phyloP scores from a whole-genome alignment of 176 grass and related monocot genomes.

The Hyparrhenia diplandra region DNA sequence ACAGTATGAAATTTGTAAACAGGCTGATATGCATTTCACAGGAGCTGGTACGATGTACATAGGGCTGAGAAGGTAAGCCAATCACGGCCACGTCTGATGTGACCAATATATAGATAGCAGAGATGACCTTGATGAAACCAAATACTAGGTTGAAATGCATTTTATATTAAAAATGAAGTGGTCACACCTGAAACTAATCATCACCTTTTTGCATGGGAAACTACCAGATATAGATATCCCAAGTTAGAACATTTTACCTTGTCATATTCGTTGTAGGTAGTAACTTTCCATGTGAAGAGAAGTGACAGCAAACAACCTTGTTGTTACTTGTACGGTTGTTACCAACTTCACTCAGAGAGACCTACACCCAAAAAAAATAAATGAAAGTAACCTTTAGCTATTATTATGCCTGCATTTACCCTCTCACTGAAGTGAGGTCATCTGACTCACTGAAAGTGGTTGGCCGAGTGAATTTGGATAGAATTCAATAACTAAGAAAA shows the following conservation, averaged over 20 bases:
- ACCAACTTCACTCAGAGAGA: slow-evolving; percentile 70
- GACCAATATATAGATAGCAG: neutral
- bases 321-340: slow-evolving; percentile 62
- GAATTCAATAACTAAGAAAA: no score
- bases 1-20: no score
- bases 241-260: slow-evolving; percentile 37
- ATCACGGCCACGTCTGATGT: no score
- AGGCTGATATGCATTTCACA: no score
- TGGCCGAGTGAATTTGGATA: no score
- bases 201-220: slow-evolving; percentile 1
- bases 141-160: neutral
- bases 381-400: neutral
- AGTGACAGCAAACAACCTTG: slow-evolving; percentile 80
- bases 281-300: slow-evolving; percentile 77
- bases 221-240: slow-evolving; percentile 13
- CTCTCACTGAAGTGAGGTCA: neutral
- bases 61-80: no score
- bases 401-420: neutral
- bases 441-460: neutral
- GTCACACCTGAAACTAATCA: neutral
- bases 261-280: no score
- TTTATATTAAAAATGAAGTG: neutral
- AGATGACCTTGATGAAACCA: slow-evolving; percentile 8
- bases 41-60: no score
- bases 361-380: slow-evolving; percentile 44